Percentiles rank a stretch among this genome's conserved stretches.
Evolutionary conservation across 1,284 basidiomycete species (phyloP).

Genomic region (Pseudozyma thailandica): DNA sequence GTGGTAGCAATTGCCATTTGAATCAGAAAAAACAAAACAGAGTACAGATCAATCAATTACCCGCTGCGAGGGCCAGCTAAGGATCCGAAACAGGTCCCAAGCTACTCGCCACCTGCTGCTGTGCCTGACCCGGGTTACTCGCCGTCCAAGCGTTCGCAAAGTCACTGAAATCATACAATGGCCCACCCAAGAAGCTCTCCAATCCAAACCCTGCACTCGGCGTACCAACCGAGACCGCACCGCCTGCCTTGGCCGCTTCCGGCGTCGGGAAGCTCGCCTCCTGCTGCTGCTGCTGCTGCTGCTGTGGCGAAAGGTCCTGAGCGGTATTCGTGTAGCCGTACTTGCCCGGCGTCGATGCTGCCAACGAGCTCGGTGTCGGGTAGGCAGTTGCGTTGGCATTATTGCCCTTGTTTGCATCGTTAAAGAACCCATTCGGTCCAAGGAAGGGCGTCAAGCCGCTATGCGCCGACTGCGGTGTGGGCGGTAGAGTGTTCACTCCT

Average conservation of each 20-base stretch:
- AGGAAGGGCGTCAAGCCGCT: constrained; percentile 42
- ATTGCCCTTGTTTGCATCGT: constrained; percentile 3
- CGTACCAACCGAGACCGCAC: constrained; percentile 38
- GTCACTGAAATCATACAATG: constrained; percentile 50
- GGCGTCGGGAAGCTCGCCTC: background rate
- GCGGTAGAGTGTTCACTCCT: constrained; percentile 8
- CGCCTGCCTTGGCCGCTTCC: constrained; percentile 4
- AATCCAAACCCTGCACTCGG: constrained; percentile 52
- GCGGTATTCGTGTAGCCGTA: too few relatives aligned
- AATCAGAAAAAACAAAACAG: too few relatives aligned
- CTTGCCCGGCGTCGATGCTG: constrained; percentile 9
- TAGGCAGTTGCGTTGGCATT: constrained; percentile 12
- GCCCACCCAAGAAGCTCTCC: constrained; percentile 36
- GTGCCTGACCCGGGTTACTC: constrained; percentile 10
- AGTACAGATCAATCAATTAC: too few relatives aligned
- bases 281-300: background rate
- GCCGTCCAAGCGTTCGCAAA: constrained; percentile 49
- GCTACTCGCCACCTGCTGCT: constrained; percentile 9
- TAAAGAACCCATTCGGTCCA: constrained; percentile 38
- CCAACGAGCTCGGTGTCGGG: constrained; percentile 27
- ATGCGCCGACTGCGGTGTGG: constrained; percentile 23
- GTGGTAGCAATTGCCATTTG: too few relatives aligned
- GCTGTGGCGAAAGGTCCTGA: background rate
- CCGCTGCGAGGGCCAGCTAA: too few relatives aligned
- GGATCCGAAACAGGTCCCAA: constrained; percentile 39